phyloP scores from a whole-genome alignment of 768 basidiomycete species.

The Amanita subjunquillea region DNA sequence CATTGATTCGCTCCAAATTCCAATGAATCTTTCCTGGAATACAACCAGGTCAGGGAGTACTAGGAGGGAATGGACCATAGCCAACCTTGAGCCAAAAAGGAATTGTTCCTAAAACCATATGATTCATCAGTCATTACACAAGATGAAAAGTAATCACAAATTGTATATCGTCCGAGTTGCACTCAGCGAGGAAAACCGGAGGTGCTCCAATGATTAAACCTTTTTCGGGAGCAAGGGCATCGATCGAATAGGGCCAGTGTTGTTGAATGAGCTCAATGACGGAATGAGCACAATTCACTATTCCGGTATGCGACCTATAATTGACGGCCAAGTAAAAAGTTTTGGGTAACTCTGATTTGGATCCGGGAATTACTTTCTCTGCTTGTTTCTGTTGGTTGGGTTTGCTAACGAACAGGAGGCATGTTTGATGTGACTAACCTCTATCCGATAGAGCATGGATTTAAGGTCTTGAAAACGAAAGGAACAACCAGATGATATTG shows the following conservation, averaged over 20 bases:
- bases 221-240: constrained; percentile 42
- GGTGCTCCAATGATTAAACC: constrained; percentile 43
- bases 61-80: background rate
- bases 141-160: constrained; percentile 17
- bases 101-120: constrained; percentile 36
- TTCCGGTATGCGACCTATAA: constrained; percentile 65
- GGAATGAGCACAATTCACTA: constrained; percentile 61
- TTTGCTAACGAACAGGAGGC: background rate
- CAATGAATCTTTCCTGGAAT: constrained; percentile 18
- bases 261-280: constrained; percentile 49
- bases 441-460: constrained; percentile 51
- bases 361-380: background rate
- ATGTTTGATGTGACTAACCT: constrained; percentile 28
- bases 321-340: constrained; percentile 54
- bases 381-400: constrained; percentile 6
- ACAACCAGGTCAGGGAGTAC: background rate
- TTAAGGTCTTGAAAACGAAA: constrained; percentile 67
- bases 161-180: constrained; percentile 30
- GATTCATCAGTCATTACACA: background rate
- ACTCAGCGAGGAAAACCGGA: constrained; percentile 47
- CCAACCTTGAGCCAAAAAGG: constrained; percentile 42
- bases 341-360: constrained; percentile 8
- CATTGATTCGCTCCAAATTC: constrained; percentile 63
- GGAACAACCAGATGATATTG: constrained; percentile 62
- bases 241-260: constrained; percentile 61